Percentiles rank a stretch among this genome's conserved stretches.
These are phyloP conservation scores for Spathaspora sp. DNA, from an alignment of 1,139 yeast genomes.

Conservation along the genomic window DNA sequence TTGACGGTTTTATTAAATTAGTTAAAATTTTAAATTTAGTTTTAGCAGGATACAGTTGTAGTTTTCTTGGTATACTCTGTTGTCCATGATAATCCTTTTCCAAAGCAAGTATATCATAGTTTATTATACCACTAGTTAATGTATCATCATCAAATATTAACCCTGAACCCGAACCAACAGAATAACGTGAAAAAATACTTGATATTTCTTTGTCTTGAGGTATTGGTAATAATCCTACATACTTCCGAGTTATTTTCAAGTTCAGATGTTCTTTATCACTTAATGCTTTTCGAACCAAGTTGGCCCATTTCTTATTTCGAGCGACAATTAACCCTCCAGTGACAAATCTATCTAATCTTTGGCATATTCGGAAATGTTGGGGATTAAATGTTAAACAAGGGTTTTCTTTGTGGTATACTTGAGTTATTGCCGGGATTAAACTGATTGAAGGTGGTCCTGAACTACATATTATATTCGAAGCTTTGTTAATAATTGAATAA, in stretches of 20 bases:
- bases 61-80: background rate
- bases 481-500: slow-evolving; percentile 22
- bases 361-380: slow-evolving; percentile 18
- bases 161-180: background rate
- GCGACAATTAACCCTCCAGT: slow-evolving; percentile 26
- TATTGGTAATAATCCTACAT: slow-evolving; percentile 21
- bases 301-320: slow-evolving; percentile 19
- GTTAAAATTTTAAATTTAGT: slow-evolving; percentile 19
- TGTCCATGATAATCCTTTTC: slow-evolving; percentile 13
- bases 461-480: slow-evolving; percentile 21
- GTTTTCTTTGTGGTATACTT: slow-evolving; percentile 3
- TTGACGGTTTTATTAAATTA: slow-evolving; percentile 10
- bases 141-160: slow-evolving; percentile 2
- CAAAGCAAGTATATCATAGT: slow-evolving; percentile 15
- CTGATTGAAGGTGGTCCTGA: slow-evolving; percentile 11
- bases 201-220: background rate
- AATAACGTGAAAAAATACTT: background rate
- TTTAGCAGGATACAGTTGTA: slow-evolving; percentile 12
- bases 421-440: slow-evolving; percentile 5
- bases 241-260: slow-evolving; percentile 16
- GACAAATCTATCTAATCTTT: slow-evolving; percentile 24
- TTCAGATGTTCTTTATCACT: background rate
- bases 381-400: slow-evolving; percentile 9
- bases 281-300: slow-evolving; percentile 14
- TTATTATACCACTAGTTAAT: slow-evolving; percentile 14